phyloP scores from a whole-genome alignment of 345 rosid species.

The Eucalyptus pauciflora region DNA sequence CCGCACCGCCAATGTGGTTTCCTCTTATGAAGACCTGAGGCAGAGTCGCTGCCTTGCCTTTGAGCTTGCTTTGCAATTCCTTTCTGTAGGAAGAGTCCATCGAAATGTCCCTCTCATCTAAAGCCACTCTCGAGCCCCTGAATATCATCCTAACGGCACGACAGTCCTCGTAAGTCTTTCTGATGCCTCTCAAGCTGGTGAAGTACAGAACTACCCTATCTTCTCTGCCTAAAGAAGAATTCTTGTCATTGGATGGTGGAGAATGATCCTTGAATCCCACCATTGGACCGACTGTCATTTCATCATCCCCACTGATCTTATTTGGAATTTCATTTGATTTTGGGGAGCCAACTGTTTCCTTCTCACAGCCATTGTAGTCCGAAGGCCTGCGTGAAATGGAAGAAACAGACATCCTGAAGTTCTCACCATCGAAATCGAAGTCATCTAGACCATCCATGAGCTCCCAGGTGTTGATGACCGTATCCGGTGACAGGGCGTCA shows the following conservation, averaged over 20 bases:
- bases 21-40: constrained; percentile 72
- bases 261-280: constrained; percentile 11
- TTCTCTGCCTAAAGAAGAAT: constrained; percentile 2
- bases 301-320: neutral
- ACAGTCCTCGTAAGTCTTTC: constrained; percentile 84
- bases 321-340: neutral
- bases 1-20: constrained; percentile 56
- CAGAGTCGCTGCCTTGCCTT: constrained; percentile 25
- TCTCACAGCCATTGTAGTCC: neutral
- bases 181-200: constrained; percentile 69
- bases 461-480: constrained; percentile 93
- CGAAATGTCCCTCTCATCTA: constrained; percentile 79
- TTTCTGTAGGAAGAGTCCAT: constrained; percentile 70
- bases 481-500: constrained; percentile 48
- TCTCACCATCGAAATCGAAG: constrained; percentile 8
- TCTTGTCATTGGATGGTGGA: neutral
- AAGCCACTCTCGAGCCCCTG: constrained; percentile 43
- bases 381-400: constrained; percentile 1
- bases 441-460: constrained; percentile 93
- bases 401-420: neutral
- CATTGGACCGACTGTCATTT: neutral
- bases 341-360: neutral
- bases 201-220: constrained; percentile 50
- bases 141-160: constrained; percentile 57
- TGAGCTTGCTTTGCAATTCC: constrained; percentile 37